These are phyloP conservation scores for Penicillium griseofulvum DNA, from an alignment of 2,329 filamentous ascomycete genomes.

Conservation along the genomic window DNA sequence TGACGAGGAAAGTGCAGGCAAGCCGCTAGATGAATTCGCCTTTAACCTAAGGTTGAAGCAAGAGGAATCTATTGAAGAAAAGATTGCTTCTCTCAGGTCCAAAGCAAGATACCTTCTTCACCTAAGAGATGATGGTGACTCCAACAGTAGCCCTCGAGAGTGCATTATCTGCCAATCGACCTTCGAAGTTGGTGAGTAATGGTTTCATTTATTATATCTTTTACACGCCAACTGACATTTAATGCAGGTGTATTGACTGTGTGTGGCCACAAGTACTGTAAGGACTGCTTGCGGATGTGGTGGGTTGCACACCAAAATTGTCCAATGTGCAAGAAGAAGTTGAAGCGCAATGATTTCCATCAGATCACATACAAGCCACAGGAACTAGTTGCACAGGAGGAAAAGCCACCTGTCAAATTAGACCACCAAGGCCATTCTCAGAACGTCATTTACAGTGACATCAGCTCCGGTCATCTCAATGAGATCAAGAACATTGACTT, in stretches of 20 bases:
- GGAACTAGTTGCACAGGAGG: constrained; percentile 66
- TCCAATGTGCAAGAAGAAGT: constrained; percentile 74
- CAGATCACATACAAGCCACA: constrained; percentile 80
- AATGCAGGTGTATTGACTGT: constrained; percentile 57
- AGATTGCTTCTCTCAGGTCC: constrained; percentile 62
- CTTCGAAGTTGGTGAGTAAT: constrained; percentile 75
- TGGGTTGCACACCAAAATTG: constrained; percentile 71
- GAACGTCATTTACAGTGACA: constrained; percentile 70
- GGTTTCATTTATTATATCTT: neutral
- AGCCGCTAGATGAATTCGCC: constrained; percentile 53
- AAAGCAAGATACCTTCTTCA: constrained; percentile 74
- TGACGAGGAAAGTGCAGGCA: constrained; percentile 59
- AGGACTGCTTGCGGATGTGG: constrained; percentile 80
- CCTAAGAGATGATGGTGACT: constrained; percentile 60
- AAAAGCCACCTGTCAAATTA: constrained; percentile 32
- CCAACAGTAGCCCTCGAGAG: constrained; percentile 60
- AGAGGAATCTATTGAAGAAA: constrained; percentile 56
- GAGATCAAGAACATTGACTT: constrained; percentile 83
- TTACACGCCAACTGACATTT: constrained; percentile 5
- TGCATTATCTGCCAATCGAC: constrained; percentile 82
- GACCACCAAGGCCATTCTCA: constrained; percentile 33
- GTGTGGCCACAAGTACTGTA: constrained; percentile 91
- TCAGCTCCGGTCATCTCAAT: constrained; percentile 67
- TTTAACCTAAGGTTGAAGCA: constrained; percentile 42
- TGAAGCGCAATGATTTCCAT: constrained; percentile 69